Base-by-base conservation (phyloP, 805 yeast genomes). In the Lachancea thermotolerans region DNA sequence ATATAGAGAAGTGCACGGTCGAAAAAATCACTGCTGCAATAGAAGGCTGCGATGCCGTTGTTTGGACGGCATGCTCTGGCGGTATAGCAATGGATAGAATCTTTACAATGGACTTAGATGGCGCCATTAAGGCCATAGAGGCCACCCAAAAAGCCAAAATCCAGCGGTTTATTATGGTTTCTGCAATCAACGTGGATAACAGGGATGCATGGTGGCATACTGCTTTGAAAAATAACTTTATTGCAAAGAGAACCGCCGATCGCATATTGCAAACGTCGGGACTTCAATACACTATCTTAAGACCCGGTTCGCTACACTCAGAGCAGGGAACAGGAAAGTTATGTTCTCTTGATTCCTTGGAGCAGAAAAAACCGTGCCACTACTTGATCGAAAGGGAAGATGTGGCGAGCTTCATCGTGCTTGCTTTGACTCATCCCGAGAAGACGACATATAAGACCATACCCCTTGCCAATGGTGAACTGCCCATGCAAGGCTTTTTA, bases 201-300 rank as follows among this genome's bases (percentile, higher is more conserved):
- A 68, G 82, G 30, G 71, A 65, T 4, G 64, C 66, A 45, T 71
- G 75, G 70, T 66, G 65, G 52, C 57, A 62, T 25, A 54, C 68
- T 10, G 54, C 70, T 7, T 53, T 75, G 35, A 59, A 72, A 45
- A 59, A 73, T 25, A 80, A 81, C 62, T 80, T 71, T 52, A 76
- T 77, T 46, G 80, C 83, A 11, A 81, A 81, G 61, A 74, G 74
- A 53, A 77, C 77, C 44, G 83, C 85, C 3, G 86, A 81, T 55
- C 58, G 68, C 37, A 67, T 64, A 37, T 51, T 72, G 42, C 70
- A 71, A 45, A 58, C 62, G 25, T 57, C 70, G 10, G 58, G 62
- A 1, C 65, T 74, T 51, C 75, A 78, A 51, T 80, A 67, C 65
- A 79, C 85, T 1, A 77, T 80, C 41, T 57, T 80, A 39, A 76